Base-by-base conservation (phyloP, 257 asterid genomes). In the Solanum phureja region DNA sequence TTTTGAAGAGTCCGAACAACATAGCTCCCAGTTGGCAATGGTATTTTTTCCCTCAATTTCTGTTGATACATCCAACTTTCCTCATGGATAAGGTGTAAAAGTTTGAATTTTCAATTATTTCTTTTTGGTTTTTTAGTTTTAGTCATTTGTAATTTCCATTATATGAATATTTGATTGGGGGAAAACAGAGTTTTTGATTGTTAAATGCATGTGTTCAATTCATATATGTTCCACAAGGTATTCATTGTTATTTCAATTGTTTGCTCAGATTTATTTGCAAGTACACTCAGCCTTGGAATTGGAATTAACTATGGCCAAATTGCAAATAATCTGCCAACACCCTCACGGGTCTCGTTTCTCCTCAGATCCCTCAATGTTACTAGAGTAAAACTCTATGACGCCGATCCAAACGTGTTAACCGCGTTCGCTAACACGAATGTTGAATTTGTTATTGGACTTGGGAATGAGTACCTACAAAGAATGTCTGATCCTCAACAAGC, bases 231-330 rank as follows among this genome's bases (percentile, higher is more conserved):
- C 35, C 35, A 12, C 27, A 29, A 33, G 34, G 66, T 40, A 24
- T 83, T 72, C 8, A 88, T 86, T 89, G 42, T 49, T 13, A 58
- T 24, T 71, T 81, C 33, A 42, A 68, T 56, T 64, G 82, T 60
- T 24, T 79, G 35, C 62, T 62, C 91, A 94, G 98, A 90, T 89
- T 91, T 92, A 56, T 73, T 87, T 21, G 66, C 31, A 5, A 24
- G 87, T 18, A 84, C 42, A 23, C 87, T 84, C 38, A 84, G 95
- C 88, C 27, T 85, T 1, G 97, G 96, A 89, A 85, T 94, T 38
- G 99, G 99, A 40, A 95, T 96, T 66, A 96, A 96, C 91, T 96
- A 96, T 87, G 99, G 99, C 74, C 98, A 95, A 88, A 93, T 97
- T 37, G 98, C 98, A 16, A 92, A 95, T 91, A 93, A 97, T 87